These are phyloP conservation scores for Chytriomyces sp. DNA, from an alignment of 192 early-diverging fungal genomes.

Conservation along the genomic window DNA sequence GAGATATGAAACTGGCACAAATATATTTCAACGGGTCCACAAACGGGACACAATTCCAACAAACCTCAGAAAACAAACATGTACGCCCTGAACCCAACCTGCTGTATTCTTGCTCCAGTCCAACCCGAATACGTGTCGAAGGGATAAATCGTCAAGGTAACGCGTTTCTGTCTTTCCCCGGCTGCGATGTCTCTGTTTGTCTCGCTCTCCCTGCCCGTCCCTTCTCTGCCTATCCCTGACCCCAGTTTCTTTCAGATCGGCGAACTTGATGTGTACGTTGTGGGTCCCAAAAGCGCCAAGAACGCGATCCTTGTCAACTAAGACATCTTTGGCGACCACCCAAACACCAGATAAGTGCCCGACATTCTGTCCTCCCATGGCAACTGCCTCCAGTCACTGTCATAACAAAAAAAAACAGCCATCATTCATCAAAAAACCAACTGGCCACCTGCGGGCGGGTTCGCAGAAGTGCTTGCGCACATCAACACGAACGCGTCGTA, in stretches of 20 bases:
- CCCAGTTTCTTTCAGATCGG: not conserved
- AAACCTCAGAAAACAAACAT: not conserved
- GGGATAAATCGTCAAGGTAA: conserved; percentile 13
- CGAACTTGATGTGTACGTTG: conserved; percentile 24
- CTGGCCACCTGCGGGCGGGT: conserved; percentile 17
- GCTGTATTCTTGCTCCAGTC: conserved; percentile 20
- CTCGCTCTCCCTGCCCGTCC: not conserved
- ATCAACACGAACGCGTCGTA: conserved; percentile 11
- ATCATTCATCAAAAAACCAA: not conserved
- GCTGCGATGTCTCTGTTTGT: not conserved
- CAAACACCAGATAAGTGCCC: conserved; percentile 25
- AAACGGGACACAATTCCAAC: too few relatives aligned
- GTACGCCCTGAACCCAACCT: conserved; percentile 3
- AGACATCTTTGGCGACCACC: conserved; percentile 35
- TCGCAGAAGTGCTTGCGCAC: conserved; percentile 4
- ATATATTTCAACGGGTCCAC: too few relatives aligned
- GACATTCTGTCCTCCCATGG: conserved; percentile 20
- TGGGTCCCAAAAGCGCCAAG: conserved; percentile 17
- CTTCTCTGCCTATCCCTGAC: not conserved
- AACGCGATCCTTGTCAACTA: conserved; percentile 29
- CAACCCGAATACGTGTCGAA: conserved; percentile 11
- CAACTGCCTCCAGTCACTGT: not conserved
- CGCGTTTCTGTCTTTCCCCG: not conserved
- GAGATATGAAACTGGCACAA: too few relatives aligned
- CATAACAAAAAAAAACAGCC: not conserved